Base-by-base conservation (phyloP, 164 flowering plant species). In the Protea cynaroides region DNA sequence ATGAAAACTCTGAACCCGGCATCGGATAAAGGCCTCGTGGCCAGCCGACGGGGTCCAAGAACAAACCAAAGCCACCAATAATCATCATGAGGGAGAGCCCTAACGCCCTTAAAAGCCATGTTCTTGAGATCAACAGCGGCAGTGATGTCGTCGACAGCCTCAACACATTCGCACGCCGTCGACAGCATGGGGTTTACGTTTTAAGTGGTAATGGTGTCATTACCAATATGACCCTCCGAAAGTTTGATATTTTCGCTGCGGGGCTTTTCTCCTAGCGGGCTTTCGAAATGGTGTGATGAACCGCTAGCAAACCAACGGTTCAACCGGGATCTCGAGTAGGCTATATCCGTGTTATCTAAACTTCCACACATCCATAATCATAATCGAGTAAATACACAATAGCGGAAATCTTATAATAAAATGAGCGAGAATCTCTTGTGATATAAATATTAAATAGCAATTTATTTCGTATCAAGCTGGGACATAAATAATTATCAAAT, bases 41-140 rank as follows among this genome's bases (percentile, higher is more conserved):
- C 25, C 73, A 95, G 0, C 97, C 97, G 0, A 81, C 93, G 0
- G 97, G 97, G 2, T 90, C 97, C 3, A 90, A 88, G 62, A 90
- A 90, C 86, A 86, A 80, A 65, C 84, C 94, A 0, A 90, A 84
- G 56, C 88, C 95, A 0, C 97, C 97, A 0, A 72, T 90, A 0
- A 80, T 90, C 15, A 81, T 90, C 24, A 86, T 92, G 36, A 82
- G 86, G 8, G 95, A 88, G 58, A 84, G 86, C 78, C 95, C 97
- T 11, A 84, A 84, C 38, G 81, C 89, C 0, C 85, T 90, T 13
- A 78, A 86, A 3, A 86, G 92, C 81, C 89, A 88, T 37, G 85
- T 88, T 6, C 51, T 88, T 38, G 93, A 90, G 69, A 82, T 88
- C 69, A 58, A 69, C 44, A 79, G 79, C 52, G 97, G 95, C 58